A percentile compares a stretch with the other conserved stretches of the same genome.
These are phyloP conservation scores for Fraxinus albicans DNA, from an alignment of 305 asterid genomes.

Conservation along the genomic window DNA sequence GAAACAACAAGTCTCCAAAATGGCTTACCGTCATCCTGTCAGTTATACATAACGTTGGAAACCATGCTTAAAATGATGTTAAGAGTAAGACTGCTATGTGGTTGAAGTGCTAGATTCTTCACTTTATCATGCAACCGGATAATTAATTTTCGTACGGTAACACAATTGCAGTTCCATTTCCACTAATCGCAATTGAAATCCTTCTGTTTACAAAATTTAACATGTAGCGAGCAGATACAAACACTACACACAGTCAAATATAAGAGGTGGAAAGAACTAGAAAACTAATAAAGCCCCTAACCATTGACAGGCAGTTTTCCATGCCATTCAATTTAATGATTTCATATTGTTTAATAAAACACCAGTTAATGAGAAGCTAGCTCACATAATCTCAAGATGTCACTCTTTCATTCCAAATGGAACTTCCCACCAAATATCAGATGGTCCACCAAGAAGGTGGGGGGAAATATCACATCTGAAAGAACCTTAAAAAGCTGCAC, in stretches of 20 bases:
- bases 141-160: background rate
- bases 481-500: background rate
- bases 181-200: constrained; percentile 2
- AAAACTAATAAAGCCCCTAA: background rate
- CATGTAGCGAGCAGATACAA: background rate
- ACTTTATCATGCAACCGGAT: background rate
- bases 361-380: background rate
- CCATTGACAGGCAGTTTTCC: background rate
- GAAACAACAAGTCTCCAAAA: constrained; percentile 88
- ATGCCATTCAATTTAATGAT: background rate
- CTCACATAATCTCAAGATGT: background rate
- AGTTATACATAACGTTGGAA: constrained; percentile 4
- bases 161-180: background rate
- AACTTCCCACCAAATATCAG: background rate
- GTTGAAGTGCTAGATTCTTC: constrained; percentile 3
- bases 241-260: background rate
- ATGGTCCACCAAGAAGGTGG: background rate
- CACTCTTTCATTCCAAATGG: background rate
- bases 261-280: background rate
- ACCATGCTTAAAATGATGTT: background rate
- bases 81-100: background rate
- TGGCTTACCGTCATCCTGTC: constrained; percentile 88
- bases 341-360: background rate
- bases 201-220: background rate
- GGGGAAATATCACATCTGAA: background rate